Evolutionary conservation across 148 eudicot species (phyloP).

Genomic region (Spergularia bocconei): DNA sequence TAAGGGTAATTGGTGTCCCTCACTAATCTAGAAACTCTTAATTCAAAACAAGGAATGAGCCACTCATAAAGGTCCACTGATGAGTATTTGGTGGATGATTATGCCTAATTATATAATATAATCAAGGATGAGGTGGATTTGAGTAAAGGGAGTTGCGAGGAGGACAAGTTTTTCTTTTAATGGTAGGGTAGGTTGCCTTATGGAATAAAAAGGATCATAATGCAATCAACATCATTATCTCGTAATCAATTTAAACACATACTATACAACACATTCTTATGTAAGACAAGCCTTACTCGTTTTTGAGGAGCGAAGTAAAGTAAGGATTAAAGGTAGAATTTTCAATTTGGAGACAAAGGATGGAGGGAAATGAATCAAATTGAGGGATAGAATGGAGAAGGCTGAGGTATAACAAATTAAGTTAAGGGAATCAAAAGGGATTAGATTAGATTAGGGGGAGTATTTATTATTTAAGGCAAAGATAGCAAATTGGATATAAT

Average conservation of each 20-base stretch:
- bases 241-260: background rate
- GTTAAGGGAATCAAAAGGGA: constrained; percentile 16
- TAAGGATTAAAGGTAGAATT: no score
- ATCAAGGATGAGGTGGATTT: constrained; percentile 24
- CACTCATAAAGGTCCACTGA: constrained; percentile 33
- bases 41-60: constrained; percentile 28
- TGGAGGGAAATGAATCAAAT: constrained; percentile 13
- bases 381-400: constrained; percentile 4
- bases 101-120: constrained; percentile 22
- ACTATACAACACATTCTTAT: no score
- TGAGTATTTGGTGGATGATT: constrained; percentile 35
- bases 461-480: background rate
- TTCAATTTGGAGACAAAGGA: no score
- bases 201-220: constrained; percentile 9
- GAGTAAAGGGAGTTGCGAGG: constrained; percentile 7
- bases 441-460: background rate
- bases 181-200: constrained; percentile 34
- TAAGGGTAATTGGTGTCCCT: constrained; percentile 19
- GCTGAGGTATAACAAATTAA: no score
- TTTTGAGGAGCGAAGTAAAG: no score
- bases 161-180: constrained; percentile 17
- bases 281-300: no score
- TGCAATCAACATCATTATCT: constrained; percentile 17
- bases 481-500: background rate
- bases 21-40: constrained; percentile 23